Evolutionary conservation across 2,329 filamentous ascomycete genomes (phyloP).

Genomic region (Arthrobotrys sinensis): DNA sequence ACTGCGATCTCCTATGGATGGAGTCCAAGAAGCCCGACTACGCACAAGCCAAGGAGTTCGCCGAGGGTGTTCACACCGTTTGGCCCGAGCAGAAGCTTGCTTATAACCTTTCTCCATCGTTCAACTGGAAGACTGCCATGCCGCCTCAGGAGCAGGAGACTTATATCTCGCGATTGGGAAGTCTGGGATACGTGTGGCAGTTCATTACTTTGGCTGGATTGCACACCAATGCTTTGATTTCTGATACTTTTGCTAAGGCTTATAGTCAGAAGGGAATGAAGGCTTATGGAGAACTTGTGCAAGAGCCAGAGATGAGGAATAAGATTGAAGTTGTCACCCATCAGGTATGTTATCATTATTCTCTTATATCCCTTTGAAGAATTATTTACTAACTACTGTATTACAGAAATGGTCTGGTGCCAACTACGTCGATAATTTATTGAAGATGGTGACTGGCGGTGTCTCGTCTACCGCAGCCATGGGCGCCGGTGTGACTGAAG

Average conservation of each 20-base stretch:
- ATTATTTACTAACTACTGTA: constrained; percentile 13
- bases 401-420: constrained; percentile 88
- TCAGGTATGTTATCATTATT: constrained; percentile 71
- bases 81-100: constrained; percentile 98
- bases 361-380: neutral
- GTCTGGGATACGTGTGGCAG: constrained; percentile 98
- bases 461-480: constrained; percentile 93
- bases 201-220: constrained; percentile 99
- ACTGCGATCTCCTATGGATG: constrained; percentile 99
- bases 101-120: constrained; percentile 98
- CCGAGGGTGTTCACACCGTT: constrained; percentile 90
- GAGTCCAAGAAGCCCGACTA: constrained; percentile 97
- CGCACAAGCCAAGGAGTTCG: constrained; percentile 91
- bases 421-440: constrained; percentile 91
- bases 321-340: constrained; percentile 96
- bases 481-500: constrained; percentile 97
- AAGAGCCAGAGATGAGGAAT: constrained; percentile 95
- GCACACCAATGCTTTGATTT: constrained; percentile 94
- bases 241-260: constrained; percentile 86
- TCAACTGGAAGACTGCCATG: constrained; percentile 97
- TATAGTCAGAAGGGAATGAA: constrained; percentile 90
- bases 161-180: constrained; percentile 90
- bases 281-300: constrained; percentile 95
- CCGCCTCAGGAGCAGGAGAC: constrained; percentile 92
- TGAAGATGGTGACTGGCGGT: constrained; percentile 97